Base-by-base conservation (phyloP, 2,329 filamentous ascomycete genomes). In the Venturiaceae sp. region DNA sequence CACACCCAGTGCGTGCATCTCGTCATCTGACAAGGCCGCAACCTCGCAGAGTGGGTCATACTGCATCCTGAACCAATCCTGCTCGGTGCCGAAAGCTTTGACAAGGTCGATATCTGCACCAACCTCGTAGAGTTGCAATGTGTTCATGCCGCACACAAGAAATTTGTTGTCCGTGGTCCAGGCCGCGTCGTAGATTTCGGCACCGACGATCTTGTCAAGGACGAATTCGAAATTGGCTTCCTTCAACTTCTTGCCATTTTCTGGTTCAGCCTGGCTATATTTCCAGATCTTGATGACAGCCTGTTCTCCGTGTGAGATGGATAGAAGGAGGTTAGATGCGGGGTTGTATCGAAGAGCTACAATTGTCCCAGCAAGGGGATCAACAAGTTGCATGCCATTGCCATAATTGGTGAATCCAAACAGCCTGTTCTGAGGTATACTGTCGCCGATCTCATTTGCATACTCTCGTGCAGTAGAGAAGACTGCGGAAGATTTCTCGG, bases 141-240 rank as follows among this genome's bases (percentile, higher is more conserved):
- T 64, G 23, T 70, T 65, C 8, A 71, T 70, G 11, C 76, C 75
- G 57, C 73, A 75, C 11, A 77, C 72, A 9, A 75, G 67, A 60
- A 79, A 77, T 1, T 67, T 67, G 3, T 71, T 68, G 14, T 75
- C 70, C 47, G 66, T 71, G 41, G 72, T 72, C 75, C 76, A 78
- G 13, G 70, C 68, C 1, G 72, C 75, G 59, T 77, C 76, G 28
- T 72, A 66, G 1, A 77, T 19, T 4, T 61, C 61, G 14, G 64
- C 62, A 16, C 62, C 58, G 26, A 66, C 66, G 4, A 37, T 39
- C 36, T 47, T 55, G 23, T 53, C 50, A 4, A 30, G 50, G 5
- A 28, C 5, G n/a, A 55, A 44, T 39, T 41, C 37, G 53, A 41
- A 55, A 30, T 53, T 58, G 55, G 39, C 33, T 33, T 58, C 55